phyloP scores from a whole-genome alignment of 2,329 filamentous ascomycete species.

The Scedosporium aurantiacum region DNA sequence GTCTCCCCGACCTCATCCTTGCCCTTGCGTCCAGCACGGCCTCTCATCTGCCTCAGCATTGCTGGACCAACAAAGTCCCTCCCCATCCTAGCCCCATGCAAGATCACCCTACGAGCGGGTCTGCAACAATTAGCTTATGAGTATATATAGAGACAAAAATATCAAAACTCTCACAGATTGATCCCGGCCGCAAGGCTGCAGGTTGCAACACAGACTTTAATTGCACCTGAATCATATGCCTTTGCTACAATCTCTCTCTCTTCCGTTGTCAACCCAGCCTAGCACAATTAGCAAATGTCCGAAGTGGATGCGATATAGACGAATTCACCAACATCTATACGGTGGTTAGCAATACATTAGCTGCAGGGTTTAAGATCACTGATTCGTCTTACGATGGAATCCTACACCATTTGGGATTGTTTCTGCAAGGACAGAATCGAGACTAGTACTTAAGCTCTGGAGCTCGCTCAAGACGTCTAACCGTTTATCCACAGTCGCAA shows the following conservation, averaged over 20 bases:
- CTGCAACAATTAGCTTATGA: slow-evolving; percentile 13
- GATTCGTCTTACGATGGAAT: slow-evolving; percentile 51
- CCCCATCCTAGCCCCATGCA: slow-evolving; percentile 67
- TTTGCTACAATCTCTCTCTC: slow-evolving; percentile 61
- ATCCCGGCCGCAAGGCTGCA: slow-evolving; percentile 77
- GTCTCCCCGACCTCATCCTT: slow-evolving; percentile 70
- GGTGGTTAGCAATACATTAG: neutral
- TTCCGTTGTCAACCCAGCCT: slow-evolving; percentile 61
- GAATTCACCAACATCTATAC: neutral
- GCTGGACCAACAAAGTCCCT: slow-evolving; percentile 65
- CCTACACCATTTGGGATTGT: slow-evolving; percentile 58
- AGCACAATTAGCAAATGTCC: slow-evolving; percentile 5
- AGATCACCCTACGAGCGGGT: slow-evolving; percentile 60
- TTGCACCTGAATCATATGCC: slow-evolving; percentile 56
- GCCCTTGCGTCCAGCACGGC: slow-evolving; percentile 65
- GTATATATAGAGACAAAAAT: neutral
- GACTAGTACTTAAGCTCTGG: slow-evolving; percentile 51
- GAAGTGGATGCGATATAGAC: neutral
- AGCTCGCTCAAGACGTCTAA: slow-evolving; percentile 55
- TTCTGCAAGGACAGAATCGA: slow-evolving; percentile 54
- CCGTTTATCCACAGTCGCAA: slow-evolving; percentile 42
- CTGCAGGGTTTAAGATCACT: neutral
- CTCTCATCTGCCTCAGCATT: slow-evolving; percentile 73
- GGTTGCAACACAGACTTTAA: slow-evolving; percentile 65
- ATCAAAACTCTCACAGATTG: slow-evolving; percentile 39